phyloP scores from a whole-genome alignment of 2,329 filamentous ascomycete species.

The Colletotrichum liaoningense region DNA sequence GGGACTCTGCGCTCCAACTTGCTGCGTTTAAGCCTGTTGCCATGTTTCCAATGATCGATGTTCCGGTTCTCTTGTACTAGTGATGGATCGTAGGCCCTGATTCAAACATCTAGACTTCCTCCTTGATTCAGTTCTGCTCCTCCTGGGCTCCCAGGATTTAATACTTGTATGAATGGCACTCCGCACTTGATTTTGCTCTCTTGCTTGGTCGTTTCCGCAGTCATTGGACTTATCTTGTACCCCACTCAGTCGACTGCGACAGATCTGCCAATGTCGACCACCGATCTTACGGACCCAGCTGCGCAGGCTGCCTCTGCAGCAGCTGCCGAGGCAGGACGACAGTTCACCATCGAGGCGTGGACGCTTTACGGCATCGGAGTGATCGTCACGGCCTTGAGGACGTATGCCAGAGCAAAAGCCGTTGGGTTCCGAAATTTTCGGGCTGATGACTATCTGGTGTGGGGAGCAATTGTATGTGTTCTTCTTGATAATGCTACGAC shows the following conservation, averaged over 20 bases:
- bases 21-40: conserved; percentile 6
- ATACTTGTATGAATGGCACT: conserved; percentile 11
- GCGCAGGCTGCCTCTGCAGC: conserved; percentile 39
- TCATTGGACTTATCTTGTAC: not conserved
- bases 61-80: not conserved
- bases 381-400: conserved; percentile 41
- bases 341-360: conserved; percentile 41
- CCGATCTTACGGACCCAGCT: conserved; percentile 22
- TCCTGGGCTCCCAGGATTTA: not conserved
- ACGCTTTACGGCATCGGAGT: conserved; percentile 43
- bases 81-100: not conserved
- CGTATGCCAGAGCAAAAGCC: conserved; percentile 43
- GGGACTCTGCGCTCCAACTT: not conserved
- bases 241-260: not conserved
- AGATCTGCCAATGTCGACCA: not conserved
- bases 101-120: not conserved
- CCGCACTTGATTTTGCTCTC: not conserved
- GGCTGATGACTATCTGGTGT: conserved; percentile 45
- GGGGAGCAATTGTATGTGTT: conserved; percentile 34
- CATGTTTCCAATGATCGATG: not conserved
- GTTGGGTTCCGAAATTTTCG: conserved; percentile 41
- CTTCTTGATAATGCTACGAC: not conserved
- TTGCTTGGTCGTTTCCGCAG: not conserved
- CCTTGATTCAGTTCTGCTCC: not conserved
- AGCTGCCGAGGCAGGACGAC: conserved; percentile 37